These are phyloP conservation scores for Pseudogymnoascus verrucosus DNA, from an alignment of 2,329 filamentous ascomycete species.

Conservation along the genomic window DNA sequence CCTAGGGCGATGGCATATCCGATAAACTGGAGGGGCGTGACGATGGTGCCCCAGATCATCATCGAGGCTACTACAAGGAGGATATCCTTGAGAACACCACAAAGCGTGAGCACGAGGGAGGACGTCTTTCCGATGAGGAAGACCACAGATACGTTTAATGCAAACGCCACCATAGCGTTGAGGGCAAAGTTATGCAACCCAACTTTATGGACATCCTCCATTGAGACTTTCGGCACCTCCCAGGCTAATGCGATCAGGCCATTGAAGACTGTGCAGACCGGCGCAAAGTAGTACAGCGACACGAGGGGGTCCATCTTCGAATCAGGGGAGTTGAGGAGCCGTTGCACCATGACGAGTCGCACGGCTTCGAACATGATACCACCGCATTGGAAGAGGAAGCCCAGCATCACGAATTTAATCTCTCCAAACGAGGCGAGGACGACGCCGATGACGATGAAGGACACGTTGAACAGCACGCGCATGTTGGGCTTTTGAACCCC, in stretches of 20 bases:
- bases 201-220: slow-evolving; percentile 65
- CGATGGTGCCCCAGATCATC: slow-evolving; percentile 71
- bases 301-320: slow-evolving; percentile 91
- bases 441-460: slow-evolving; percentile 88
- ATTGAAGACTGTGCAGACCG: slow-evolving; percentile 78
- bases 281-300: slow-evolving; percentile 84
- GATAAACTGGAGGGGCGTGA: slow-evolving; percentile 70
- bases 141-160: slow-evolving; percentile 78
- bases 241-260: slow-evolving; percentile 62
- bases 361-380: slow-evolving; percentile 77
- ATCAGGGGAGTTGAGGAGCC: slow-evolving; percentile 70
- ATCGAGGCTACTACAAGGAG: slow-evolving; percentile 73
- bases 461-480: slow-evolving; percentile 86
- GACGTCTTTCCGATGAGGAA: slow-evolving; percentile 85
- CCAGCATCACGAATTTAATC: slow-evolving; percentile 80
- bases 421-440: slow-evolving; percentile 91
- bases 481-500: slow-evolving; percentile 72
- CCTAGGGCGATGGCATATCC: slow-evolving; percentile 73
- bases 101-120: slow-evolving; percentile 76
- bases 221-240: slow-evolving; percentile 62
- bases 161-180: slow-evolving; percentile 71
- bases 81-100: slow-evolving; percentile 82
- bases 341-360: slow-evolving; percentile 77
- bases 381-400: slow-evolving; percentile 70
- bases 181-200: slow-evolving; percentile 64